Conservation (phyloP, 2,329 filamentous ascomycete species). For the Gnomoniopsis smithogilvyi region DNA sequence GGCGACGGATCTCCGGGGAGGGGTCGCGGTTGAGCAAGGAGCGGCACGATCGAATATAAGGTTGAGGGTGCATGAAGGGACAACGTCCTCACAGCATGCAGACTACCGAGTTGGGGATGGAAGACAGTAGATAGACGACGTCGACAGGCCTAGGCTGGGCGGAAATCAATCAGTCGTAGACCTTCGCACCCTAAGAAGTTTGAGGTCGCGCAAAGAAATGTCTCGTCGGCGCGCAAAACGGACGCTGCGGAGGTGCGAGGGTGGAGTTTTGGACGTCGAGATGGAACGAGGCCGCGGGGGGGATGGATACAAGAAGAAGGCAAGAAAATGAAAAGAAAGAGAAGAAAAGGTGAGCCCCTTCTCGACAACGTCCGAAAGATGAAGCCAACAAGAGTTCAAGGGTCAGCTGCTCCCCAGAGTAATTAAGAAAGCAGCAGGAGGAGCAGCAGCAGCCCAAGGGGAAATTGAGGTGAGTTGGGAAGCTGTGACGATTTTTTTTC, state of each 20-base stretch:
- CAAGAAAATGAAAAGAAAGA: neutral
- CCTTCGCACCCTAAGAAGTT: neutral
- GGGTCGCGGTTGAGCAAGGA: slow-evolving; percentile 9
- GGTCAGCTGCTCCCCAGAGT: neutral
- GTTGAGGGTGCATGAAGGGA: neutral
- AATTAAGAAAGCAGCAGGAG: neutral
- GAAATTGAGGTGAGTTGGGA: neutral
- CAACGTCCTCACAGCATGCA: neutral
- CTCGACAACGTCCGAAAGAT: neutral
- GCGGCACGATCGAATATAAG: neutral
- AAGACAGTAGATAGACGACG: neutral
- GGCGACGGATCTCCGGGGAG: neutral
- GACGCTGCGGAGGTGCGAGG: neutral
- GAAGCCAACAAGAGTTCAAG: neutral
- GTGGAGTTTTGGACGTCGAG: neutral
- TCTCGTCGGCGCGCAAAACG: neutral
- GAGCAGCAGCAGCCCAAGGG: neutral
- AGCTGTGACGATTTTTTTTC: neutral
- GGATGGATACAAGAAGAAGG: neutral
- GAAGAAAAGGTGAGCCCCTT: neutral
- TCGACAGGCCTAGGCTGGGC: neutral
- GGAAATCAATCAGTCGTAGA: neutral
- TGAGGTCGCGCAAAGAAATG: neutral
- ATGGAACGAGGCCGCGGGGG: neutral
- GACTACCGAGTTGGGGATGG: neutral